Conservation (phyloP, 257 asterid species). For the Salvia hispanica region DNA sequence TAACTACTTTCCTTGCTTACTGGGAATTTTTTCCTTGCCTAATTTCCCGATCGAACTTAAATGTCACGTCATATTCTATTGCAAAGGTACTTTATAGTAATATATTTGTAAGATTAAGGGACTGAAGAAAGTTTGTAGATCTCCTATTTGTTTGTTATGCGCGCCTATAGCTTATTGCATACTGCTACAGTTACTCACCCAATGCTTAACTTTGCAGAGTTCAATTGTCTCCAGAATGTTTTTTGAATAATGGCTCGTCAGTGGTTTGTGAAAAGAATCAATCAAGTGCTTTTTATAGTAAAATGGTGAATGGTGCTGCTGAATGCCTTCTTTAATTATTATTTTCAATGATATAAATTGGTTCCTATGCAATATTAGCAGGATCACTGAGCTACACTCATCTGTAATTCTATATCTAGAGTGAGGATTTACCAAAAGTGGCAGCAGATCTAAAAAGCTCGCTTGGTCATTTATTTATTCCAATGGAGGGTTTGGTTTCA, state of each 20-base stretch:
- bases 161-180: conserved; percentile 2
- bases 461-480: conserved; percentile 17
- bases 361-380: conserved; percentile 26
- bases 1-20: neutral
- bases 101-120: neutral
- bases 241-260: conserved; percentile 24
- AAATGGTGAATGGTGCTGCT: conserved; percentile 31
- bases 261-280: conserved; percentile 29
- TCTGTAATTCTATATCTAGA: conserved; percentile 19
- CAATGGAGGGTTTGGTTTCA: conserved; percentile 57
- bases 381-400: neutral
- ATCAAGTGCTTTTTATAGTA: conserved; percentile 33
- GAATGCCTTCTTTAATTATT: conserved; percentile 24
- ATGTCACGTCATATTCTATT: neutral
- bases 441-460: conserved; percentile 25
- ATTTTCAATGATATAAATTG: conserved; percentile 8
- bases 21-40: neutral
- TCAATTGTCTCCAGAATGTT: conserved; percentile 17
- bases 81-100: conserved; percentile 1
- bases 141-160: conserved; percentile 7
- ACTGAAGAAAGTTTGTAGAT: neutral
- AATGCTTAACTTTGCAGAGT: conserved; percentile 33
- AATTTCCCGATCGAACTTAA: conserved; percentile 1
- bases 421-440: conserved; percentile 3
- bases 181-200: conserved; percentile 24